Conservation (phyloP, 2,329 filamentous ascomycete species). For the Neurospora crassa region DNA sequence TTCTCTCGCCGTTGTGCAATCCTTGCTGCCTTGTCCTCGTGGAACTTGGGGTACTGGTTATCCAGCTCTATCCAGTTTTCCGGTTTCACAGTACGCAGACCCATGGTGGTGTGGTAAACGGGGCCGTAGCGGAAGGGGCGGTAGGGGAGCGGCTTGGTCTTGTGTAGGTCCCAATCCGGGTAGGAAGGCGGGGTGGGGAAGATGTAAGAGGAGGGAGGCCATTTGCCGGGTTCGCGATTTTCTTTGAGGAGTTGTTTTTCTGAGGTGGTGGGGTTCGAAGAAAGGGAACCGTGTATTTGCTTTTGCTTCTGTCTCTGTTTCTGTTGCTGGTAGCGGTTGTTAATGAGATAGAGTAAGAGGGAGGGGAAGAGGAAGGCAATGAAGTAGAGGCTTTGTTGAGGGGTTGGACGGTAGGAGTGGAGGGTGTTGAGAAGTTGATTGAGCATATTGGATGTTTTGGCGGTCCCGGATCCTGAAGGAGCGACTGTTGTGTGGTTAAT, state of each 20-base stretch:
- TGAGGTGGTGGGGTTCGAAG: not conserved
- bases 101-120: conserved; percentile 70
- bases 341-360: not conserved
- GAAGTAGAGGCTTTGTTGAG: not conserved
- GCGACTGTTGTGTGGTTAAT: not conserved
- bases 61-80: conserved; percentile 81
- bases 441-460: not conserved
- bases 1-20: conserved; percentile 57
- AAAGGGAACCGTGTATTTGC: not conserved
- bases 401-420: not conserved
- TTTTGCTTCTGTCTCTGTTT: not conserved
- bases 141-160: conserved; percentile 67
- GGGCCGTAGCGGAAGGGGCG: conserved; percentile 70
- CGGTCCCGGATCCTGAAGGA: not conserved
- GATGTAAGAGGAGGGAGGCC: conserved; percentile 48
- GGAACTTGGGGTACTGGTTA: conserved; percentile 64
- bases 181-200: conserved; percentile 53
- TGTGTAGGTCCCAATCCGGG: conserved; percentile 55
- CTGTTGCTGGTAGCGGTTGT: not conserved
- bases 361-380: not conserved
- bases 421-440: not conserved
- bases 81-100: conserved; percentile 58
- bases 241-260: not conserved
- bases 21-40: conserved; percentile 59
- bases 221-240: conserved; percentile 22